A percentile compares a stretch with the other conserved stretches of the same genome.
phyloP scores from a whole-genome alignment of 352 stramenopile genomes.

The Globisporangium sylvaticum region DNA sequence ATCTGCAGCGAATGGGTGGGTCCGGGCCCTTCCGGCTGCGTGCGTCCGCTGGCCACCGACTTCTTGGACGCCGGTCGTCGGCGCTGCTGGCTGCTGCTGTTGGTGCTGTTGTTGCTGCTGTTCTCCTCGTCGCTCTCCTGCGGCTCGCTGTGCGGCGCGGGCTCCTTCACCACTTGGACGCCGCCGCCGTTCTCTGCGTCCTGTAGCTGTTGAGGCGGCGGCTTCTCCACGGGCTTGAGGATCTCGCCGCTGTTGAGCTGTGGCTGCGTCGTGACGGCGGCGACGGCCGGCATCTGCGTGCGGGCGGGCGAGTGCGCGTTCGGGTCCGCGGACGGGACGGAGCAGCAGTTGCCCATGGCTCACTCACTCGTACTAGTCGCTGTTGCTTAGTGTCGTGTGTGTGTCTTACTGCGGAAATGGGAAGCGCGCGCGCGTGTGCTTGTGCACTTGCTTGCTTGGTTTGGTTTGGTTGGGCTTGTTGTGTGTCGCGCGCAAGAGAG shows the following conservation, averaged over 20 bases:
- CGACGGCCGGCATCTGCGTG: background rate
- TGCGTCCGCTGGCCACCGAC: constrained; percentile 25
- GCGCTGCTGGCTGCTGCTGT: constrained; percentile 16
- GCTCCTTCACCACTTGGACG: constrained; percentile 11
- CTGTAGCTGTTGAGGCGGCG: background rate
- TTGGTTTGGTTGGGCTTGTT: background rate
- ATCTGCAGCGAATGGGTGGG: constrained; percentile 70
- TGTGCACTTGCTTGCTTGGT: background rate
- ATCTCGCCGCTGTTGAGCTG: background rate
- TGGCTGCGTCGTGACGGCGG: background rate
- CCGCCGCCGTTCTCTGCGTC: background rate
- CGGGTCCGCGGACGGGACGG: constrained; percentile 37
- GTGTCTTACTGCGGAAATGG: background rate
- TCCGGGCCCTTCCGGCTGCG: constrained; percentile 37
- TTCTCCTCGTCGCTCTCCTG: background rate
- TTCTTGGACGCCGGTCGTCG: constrained; percentile 18
- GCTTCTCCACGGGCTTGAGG: constrained; percentile 11
- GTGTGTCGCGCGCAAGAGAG: background rate
- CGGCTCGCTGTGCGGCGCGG: background rate
- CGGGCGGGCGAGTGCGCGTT: constrained; percentile 11
- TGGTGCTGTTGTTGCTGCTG: constrained; percentile 14
- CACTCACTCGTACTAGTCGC: background rate
- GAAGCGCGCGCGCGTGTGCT: background rate
- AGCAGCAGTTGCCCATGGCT: constrained; percentile 86
- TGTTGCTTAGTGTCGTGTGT: background rate